phyloP scores from a whole-genome alignment of 2,329 filamentous ascomycete genomes.

The Colletotrichum sp. region DNA sequence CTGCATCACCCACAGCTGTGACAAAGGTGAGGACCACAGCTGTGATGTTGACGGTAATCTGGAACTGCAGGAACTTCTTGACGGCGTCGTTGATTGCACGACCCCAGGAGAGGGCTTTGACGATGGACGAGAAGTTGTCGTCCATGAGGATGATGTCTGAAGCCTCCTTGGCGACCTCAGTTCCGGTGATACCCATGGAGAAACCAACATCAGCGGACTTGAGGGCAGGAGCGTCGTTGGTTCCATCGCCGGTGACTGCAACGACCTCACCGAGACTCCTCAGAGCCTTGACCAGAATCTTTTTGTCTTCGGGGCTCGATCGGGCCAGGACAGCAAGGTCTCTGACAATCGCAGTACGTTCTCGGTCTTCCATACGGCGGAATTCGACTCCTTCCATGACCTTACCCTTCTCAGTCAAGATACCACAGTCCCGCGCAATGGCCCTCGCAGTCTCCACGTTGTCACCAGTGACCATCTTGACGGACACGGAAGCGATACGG shows the following conservation, averaged over 20 bases:
- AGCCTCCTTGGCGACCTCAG: slow-evolving; percentile 68
- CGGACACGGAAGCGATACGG: slow-evolving; percentile 16
- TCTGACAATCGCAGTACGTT: slow-evolving; percentile 54
- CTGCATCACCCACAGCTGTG: slow-evolving; percentile 69
- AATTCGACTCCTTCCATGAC: slow-evolving; percentile 67
- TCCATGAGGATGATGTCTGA: slow-evolving; percentile 68
- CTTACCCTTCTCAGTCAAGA: slow-evolving; percentile 62
- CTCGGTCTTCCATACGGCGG: slow-evolving; percentile 53
- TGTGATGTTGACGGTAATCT: slow-evolving; percentile 80
- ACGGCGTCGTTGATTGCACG: slow-evolving; percentile 68
- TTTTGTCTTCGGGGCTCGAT: slow-evolving; percentile 74
- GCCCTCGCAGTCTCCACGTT: slow-evolving; percentile 55
- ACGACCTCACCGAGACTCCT: slow-evolving; percentile 71
- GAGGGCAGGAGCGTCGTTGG: slow-evolving; percentile 69
- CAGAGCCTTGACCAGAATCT: slow-evolving; percentile 67
- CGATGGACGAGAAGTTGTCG: slow-evolving; percentile 67
- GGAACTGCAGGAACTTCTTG: slow-evolving; percentile 69
- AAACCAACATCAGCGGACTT: slow-evolving; percentile 74
- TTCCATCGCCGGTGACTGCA: slow-evolving; percentile 71
- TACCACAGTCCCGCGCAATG: slow-evolving; percentile 54
- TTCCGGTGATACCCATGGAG: slow-evolving; percentile 71
- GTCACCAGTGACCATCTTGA: slow-evolving; percentile 59
- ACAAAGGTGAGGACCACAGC: slow-evolving; percentile 81
- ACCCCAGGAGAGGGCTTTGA: slow-evolving; percentile 67
- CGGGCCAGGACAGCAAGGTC: slow-evolving; percentile 66